Conservation (phyloP, 192 early-diverging fungal species). For the Linnemannia zychae region DNA sequence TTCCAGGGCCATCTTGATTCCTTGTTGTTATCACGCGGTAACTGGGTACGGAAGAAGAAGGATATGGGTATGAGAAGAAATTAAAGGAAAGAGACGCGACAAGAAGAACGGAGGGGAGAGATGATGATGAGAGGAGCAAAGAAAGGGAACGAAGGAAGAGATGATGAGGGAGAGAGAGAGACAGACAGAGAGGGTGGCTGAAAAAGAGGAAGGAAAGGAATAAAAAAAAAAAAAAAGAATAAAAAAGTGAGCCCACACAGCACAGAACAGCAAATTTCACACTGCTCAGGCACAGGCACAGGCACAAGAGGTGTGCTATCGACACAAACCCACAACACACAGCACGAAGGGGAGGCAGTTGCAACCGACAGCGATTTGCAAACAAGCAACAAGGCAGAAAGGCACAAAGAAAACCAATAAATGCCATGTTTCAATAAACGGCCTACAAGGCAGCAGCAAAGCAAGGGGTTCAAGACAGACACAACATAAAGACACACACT, state of each 20-base stretch:
- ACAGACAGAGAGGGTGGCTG: neutral
- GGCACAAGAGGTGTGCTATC: too few relatives aligned
- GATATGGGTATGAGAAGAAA: neutral
- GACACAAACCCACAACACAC: too few relatives aligned
- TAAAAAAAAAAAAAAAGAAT: neutral
- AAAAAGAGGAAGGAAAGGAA: neutral
- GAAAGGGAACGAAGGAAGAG: neutral
- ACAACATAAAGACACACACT: too few relatives aligned
- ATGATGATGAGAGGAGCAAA: neutral
- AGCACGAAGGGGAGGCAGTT: too few relatives aligned
- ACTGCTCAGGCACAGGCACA: too few relatives aligned
- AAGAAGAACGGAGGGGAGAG: neutral
- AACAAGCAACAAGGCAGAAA: too few relatives aligned
- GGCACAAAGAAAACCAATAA: too few relatives aligned
- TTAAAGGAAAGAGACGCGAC: constrained; percentile 5
- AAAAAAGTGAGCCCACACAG: neutral
- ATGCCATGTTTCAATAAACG: too few relatives aligned
- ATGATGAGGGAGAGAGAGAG: neutral
- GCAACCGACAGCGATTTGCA: too few relatives aligned
- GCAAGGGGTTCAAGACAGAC: too few relatives aligned
- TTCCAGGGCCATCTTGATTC: constrained; percentile 37
- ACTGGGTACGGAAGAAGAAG: neutral
- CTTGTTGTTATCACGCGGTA: neutral
- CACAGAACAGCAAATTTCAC: too few relatives aligned
- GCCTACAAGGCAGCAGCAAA: too few relatives aligned